A percentile compares a stretch with the other conserved stretches of the same genome.
These are phyloP conservation scores for Tolypocladium paradoxum DNA, from an alignment of 2,329 filamentous ascomycete species.

Conservation along the genomic window DNA sequence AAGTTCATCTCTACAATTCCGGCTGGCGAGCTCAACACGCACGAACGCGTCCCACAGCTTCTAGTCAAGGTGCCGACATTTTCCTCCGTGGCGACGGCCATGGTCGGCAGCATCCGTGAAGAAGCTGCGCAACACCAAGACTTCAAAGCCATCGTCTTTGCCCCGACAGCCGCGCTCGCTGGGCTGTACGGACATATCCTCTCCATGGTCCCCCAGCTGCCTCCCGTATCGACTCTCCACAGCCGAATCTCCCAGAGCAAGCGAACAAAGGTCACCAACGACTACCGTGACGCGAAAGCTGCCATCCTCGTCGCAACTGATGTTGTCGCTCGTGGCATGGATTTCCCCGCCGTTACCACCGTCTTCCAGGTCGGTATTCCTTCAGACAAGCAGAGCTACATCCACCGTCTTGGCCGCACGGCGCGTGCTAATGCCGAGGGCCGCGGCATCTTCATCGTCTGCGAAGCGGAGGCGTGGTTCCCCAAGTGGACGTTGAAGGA, in stretches of 20 bases:
- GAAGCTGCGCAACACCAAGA: conserved; percentile 31
- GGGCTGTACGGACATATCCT: conserved; percentile 40
- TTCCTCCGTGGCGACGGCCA: conserved; percentile 50
- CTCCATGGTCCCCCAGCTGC: conserved; percentile 25
- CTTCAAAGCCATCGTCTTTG: conserved; percentile 82
- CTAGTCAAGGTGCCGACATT: conserved; percentile 58
- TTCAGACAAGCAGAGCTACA: conserved; percentile 50
- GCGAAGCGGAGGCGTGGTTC: conserved; percentile 40
- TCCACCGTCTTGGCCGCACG: conserved; percentile 58
- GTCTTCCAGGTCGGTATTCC: conserved; percentile 55
- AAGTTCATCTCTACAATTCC: conserved; percentile 73
- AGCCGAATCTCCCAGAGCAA: conserved; percentile 38
- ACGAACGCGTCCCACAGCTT: conserved; percentile 65
- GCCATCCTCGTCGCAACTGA: conserved; percentile 58
- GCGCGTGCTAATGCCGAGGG: conserved; percentile 54
- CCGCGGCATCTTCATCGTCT: conserved; percentile 49
- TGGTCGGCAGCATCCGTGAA: conserved; percentile 44
- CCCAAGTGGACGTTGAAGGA: conserved; percentile 38
- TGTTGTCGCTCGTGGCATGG: conserved; percentile 62
- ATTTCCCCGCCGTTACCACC: conserved; percentile 58
- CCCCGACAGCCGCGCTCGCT: conserved; percentile 46
- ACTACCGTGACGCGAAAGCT: conserved; percentile 40
- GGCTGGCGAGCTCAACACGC: conserved; percentile 64
- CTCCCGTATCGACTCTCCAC: conserved; percentile 35
- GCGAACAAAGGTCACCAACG: conserved; percentile 49